Percentiles rank a stretch among this genome's conserved stretches.
These are phyloP conservation scores for Capsella rubella DNA, from an alignment of 441 rosid species.

Conservation along the genomic window DNA sequence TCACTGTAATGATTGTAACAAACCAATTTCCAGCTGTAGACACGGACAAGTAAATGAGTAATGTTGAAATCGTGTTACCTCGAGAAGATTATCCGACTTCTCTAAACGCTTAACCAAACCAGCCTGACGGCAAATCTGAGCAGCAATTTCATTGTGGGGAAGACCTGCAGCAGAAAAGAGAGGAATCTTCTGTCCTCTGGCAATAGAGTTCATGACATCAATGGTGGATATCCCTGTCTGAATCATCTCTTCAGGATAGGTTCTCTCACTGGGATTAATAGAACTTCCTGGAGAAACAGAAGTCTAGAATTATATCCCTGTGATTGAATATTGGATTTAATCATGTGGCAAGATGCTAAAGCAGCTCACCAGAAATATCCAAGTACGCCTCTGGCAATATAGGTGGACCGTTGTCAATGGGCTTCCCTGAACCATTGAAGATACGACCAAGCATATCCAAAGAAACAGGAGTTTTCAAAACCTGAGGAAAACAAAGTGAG, in stretches of 20 bases:
- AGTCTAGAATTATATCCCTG: conserved; percentile 6
- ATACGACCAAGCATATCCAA: conserved; percentile 80
- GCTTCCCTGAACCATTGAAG: conserved; percentile 97
- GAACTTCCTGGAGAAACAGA: conserved; percentile 72
- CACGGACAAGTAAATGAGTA: not conserved
- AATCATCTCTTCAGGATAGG: conserved; percentile 99
- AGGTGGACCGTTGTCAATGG: conserved; percentile 97
- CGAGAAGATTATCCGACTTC: conserved; percentile 76
- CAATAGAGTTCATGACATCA: conserved; percentile 97
- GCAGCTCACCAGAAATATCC: conserved; percentile 81
- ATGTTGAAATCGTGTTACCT: conserved; percentile 50
- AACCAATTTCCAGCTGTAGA: conserved; percentile 10
- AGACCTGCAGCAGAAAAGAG: conserved; percentile 99
- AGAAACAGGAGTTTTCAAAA: conserved; percentile 78
- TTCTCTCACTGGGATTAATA: conserved; percentile 97
- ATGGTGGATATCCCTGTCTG: conserved; percentile 97
- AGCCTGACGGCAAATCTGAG: conserved; percentile 90
- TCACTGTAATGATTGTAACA: not conserved
- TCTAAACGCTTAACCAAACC: conserved; percentile 95
- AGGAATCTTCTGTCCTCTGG: conserved; percentile 96
- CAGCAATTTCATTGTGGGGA: conserved; percentile 69
- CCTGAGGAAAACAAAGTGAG: conserved; percentile 49
- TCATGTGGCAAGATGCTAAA: not conserved
- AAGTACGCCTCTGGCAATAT: conserved; percentile 94
- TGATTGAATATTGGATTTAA: not conserved